A percentile compares a stretch with the other conserved stretches of the same genome.
These are phyloP conservation scores for Sordariomycetes sp. DNA, from an alignment of 2,329 filamentous ascomycete genomes.

Conservation along the genomic window DNA sequence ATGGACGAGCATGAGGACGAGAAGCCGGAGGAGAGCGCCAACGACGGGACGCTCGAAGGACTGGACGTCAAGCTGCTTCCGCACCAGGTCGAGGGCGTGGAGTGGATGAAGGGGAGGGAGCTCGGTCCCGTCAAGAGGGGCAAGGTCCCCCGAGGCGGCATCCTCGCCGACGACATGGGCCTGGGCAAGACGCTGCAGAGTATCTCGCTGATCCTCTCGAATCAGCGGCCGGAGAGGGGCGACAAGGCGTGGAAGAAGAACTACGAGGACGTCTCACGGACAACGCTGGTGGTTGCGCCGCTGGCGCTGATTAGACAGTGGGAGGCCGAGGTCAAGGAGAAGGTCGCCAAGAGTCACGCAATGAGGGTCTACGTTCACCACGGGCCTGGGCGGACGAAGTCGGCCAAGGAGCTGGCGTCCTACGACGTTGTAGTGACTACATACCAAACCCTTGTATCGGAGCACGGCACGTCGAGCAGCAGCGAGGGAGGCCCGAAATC, in stretches of 20 bases:
- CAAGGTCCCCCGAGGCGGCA: constrained; percentile 76
- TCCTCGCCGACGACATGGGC: constrained; percentile 95
- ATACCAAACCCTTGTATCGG: constrained; percentile 88
- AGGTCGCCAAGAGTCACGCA: constrained; percentile 54
- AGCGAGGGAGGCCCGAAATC: constrained; percentile 49
- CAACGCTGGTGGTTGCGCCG: constrained; percentile 84
- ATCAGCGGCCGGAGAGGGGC: constrained; percentile 52
- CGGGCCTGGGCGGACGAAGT: constrained; percentile 72
- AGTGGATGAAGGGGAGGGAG: constrained; percentile 93
- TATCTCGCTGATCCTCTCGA: constrained; percentile 74
- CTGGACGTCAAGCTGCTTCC: constrained; percentile 80
- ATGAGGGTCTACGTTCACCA: constrained; percentile 85
- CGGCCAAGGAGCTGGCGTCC: constrained; percentile 58
- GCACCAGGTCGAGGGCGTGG: constrained; percentile 86
- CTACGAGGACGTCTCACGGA: constrained; percentile 56
- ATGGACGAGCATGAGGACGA: constrained; percentile 61
- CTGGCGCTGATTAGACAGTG: constrained; percentile 92
- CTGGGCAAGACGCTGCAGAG: constrained; percentile 94
- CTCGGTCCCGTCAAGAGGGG: constrained; percentile 74
- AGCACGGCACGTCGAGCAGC: constrained; percentile 59
- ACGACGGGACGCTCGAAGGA: constrained; percentile 48
- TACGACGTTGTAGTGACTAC: constrained; percentile 97
- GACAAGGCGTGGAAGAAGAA: constrained; percentile 52
- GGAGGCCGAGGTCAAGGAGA: constrained; percentile 84
- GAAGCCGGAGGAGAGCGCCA: constrained; percentile 16